A percentile compares a stretch with the other conserved stretches of the same genome.
Conservation (phyloP, 208 protist species). For the Strigomonas culicis region DNA sequence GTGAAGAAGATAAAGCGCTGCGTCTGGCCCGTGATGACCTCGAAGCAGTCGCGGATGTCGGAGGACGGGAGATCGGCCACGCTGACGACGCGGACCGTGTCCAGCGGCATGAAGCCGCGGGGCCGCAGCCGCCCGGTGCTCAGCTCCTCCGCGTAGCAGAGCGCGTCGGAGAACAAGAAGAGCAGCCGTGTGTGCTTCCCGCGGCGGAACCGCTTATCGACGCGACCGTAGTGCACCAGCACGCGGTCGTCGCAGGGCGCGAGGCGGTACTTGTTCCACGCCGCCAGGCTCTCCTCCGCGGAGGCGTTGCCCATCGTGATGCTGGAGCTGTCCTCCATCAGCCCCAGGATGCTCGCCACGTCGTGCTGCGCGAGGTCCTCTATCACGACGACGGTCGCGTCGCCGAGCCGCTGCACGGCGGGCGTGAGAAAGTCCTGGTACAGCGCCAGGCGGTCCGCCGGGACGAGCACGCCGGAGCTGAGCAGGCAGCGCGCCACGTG, state of each 20-base stretch:
- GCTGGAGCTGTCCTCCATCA: constrained; percentile 33
- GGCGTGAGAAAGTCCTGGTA: constrained; percentile 48
- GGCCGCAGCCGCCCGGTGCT: constrained; percentile 54
- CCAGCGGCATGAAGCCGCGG: constrained; percentile 59
- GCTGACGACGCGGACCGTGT: constrained; percentile 40
- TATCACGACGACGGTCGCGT: constrained; percentile 55
- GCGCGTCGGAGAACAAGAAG: constrained; percentile 80
- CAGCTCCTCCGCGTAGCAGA: constrained; percentile 83
- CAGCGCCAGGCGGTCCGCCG: constrained; percentile 27
- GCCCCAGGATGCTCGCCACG: constrained; percentile 39
- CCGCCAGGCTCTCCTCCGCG: constrained; percentile 1
- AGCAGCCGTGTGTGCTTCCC: constrained; percentile 68
- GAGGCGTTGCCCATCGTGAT: constrained; percentile 12
- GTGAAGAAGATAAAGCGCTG: constrained; percentile 66
- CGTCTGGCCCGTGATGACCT: constrained; percentile 30
- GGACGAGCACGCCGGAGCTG: constrained; percentile 38
- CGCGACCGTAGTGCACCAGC: constrained; percentile 67
- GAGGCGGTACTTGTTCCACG: neutral
- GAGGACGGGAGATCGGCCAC: constrained; percentile 23
- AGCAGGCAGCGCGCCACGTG: constrained; percentile 69
- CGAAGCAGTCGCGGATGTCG: constrained; percentile 43
- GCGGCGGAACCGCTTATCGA: constrained; percentile 58
- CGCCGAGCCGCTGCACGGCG: constrained; percentile 31
- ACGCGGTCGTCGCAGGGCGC: constrained; percentile 23
- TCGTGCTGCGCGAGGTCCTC: constrained; percentile 58